phyloP scores from a whole-genome alignment of 2,329 filamentous ascomycete genomes.

The Aspergillus caelatus region DNA sequence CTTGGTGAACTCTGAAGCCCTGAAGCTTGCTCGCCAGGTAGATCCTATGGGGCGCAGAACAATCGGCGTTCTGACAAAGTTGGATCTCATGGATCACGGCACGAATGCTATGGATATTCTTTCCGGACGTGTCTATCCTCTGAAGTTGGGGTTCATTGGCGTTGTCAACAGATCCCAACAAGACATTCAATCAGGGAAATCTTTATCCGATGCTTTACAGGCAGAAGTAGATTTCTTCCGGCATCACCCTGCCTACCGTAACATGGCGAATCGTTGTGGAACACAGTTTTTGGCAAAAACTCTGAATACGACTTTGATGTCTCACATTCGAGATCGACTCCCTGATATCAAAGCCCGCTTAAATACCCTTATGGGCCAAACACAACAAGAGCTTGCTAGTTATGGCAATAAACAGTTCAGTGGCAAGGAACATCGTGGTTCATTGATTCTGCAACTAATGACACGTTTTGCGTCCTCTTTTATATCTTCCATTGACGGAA shows the following conservation, averaged over 20 bases:
- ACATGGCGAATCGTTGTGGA: slow-evolving; percentile 90
- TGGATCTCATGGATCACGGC: slow-evolving; percentile 98
- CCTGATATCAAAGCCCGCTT: slow-evolving; percentile 97
- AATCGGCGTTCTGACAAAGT: slow-evolving; percentile 94
- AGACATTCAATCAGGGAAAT: slow-evolving; percentile 94
- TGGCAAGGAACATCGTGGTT: slow-evolving; percentile 93
- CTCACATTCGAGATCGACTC: slow-evolving; percentile 90
- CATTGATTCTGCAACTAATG: slow-evolving; percentile 94
- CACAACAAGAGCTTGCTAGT: slow-evolving; percentile 95
- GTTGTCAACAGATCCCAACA: slow-evolving; percentile 98
- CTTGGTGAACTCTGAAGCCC: slow-evolving; percentile 94
- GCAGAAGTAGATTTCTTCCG: slow-evolving; percentile 94
- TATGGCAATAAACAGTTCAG: slow-evolving; percentile 98
- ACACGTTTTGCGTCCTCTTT: slow-evolving; percentile 97
- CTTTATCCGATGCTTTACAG: slow-evolving; percentile 87
- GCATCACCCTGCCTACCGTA: slow-evolving; percentile 94
- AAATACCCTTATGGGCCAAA: slow-evolving; percentile 99
- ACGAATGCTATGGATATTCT: slow-evolving; percentile 97
- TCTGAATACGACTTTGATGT: slow-evolving; percentile 92
- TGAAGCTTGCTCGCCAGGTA: slow-evolving; percentile 96
- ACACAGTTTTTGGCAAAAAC: slow-evolving; percentile 94
- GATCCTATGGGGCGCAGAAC: slow-evolving; percentile 92
- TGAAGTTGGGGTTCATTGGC: slow-evolving; percentile 97
- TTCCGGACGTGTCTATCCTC: slow-evolving; percentile 92
- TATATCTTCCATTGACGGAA: slow-evolving; percentile 97